These are phyloP conservation scores for Boeremia lycopersici DNA, from an alignment of 2,329 filamentous ascomycete species.

Conservation along the genomic window DNA sequence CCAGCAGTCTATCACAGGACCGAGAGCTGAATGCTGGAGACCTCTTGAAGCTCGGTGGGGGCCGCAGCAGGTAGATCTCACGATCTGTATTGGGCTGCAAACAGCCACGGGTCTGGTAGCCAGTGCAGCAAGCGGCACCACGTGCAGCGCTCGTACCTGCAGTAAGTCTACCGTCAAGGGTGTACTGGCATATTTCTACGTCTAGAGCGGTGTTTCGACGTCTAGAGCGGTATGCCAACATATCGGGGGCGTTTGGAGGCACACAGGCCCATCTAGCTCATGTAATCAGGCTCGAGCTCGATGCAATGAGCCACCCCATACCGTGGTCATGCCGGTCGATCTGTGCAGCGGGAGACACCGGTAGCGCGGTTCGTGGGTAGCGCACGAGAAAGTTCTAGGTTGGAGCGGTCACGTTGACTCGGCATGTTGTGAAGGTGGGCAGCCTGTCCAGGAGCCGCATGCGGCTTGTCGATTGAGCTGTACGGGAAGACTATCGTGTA, in stretches of 20 bases:
- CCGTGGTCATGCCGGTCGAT: slow-evolving; percentile 5
- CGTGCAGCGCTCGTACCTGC: neutral
- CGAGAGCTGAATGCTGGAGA: neutral
- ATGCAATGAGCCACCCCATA: neutral
- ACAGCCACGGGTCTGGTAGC: neutral
- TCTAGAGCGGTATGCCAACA: neutral
- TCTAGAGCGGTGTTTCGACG: neutral
- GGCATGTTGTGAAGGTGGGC: neutral
- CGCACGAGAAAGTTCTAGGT: neutral
- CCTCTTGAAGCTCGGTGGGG: neutral
- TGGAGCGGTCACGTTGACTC: neutral
- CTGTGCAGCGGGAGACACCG: slow-evolving; percentile 7
- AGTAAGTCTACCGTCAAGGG: neutral
- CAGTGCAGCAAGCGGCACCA: neutral
- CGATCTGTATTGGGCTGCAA: neutral
- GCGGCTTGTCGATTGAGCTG: neutral
- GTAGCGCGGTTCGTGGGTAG: slow-evolving; percentile 1
- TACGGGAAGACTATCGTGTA: neutral
- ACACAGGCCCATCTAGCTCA: neutral
- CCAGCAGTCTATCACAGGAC: neutral
- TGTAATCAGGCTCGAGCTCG: neutral
- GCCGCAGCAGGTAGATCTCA: neutral
- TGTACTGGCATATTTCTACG: neutral
- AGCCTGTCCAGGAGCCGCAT: neutral
- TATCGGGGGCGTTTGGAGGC: neutral